phyloP scores from a whole-genome alignment of 2,329 filamentous ascomycete genomes.

The Alternaria triticimaculans region DNA sequence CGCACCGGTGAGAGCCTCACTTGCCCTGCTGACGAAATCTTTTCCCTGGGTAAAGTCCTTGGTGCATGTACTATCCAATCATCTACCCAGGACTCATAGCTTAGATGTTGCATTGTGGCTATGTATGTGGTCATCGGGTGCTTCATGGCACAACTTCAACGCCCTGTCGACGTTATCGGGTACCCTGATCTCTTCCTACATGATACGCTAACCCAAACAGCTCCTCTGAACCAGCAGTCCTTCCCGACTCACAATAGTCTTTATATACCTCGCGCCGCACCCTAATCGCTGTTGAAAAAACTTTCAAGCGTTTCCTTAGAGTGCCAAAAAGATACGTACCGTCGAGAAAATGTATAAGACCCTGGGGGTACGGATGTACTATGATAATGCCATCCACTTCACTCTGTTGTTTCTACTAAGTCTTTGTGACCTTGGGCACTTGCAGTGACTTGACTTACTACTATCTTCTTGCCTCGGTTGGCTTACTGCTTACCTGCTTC shows the following conservation, averaged over 20 bases:
- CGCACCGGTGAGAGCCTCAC: not conserved
- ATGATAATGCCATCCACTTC: not conserved
- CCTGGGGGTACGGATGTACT: not conserved
- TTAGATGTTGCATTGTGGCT: not conserved
- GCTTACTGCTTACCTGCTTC: not conserved
- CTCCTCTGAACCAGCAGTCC: too few species aligned
- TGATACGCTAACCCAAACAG: not conserved
- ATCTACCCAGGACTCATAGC: not conserved
- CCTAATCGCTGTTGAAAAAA: too few species aligned
- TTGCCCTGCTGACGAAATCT: not conserved
- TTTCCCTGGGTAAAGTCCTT: accelerated
- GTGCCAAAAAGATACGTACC: not conserved
- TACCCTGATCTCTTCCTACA: not conserved
- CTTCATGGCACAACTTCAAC: not conserved
- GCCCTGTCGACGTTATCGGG: not conserved
- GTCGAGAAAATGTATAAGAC: not conserved
- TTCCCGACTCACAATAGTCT: too few species aligned
- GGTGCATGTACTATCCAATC: not conserved
- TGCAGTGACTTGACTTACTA: not conserved
- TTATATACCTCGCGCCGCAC: too few species aligned
- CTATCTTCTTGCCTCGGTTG: not conserved
- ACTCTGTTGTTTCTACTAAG: not conserved
- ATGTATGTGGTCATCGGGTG: not conserved
- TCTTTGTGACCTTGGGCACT: not conserved
- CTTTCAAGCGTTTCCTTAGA: too few species aligned